Evolutionary conservation across 805 yeast species (phyloP), one percentile per base, ranked within the genome.

Genomic region (Candida endomychidarum): DNA sequence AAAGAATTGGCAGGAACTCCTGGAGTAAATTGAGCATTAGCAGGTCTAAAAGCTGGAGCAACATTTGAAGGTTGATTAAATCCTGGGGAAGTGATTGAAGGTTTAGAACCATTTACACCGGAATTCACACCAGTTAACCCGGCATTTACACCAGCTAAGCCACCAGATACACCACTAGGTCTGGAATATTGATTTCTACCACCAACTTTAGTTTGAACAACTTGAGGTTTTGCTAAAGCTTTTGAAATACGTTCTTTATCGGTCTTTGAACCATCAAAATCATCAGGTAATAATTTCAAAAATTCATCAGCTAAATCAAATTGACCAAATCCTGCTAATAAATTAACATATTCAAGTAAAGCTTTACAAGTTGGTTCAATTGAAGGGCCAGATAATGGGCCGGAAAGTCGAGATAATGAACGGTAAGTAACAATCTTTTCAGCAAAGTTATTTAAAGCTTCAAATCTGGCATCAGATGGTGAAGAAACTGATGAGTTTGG

Each of bases 351-450:
- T 61, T 93, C 98, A 48, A 87, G 71, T 46, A 86, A 79, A 2
- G 83, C 81, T 26, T 71, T 70, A 50, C 81, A 75, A 38, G 81
- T 64, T 1, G 70, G 70, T 28, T 67, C 76, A 31, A 77, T 62
- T 10, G 75, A 67, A 14, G 74, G 68, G 8, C 74, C 69, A 1
- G 68, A 49, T 26, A 68, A 53, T 11, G 57, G 57, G 2, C 70
- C 64, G 5, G 47, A 58, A 48, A 47, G 51, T 34, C 65, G 65
- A 24, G 74, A 56, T 29, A 75, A 68, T 20, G 83, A 70, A 52
- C 84, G 74, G 60, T 81, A 89, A 18, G 86, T 83, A 25, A 88
- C 77, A 46, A 90, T 76, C 62, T 90, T 90, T 59, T 86, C 95
- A 38, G 87, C 84, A 56, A 89, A 83, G 53, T 79, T 83, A 38